Evolutionary conservation across 352 stramenopile genomes (phyloP).

Genomic region (Phytophthora cajani): DNA sequence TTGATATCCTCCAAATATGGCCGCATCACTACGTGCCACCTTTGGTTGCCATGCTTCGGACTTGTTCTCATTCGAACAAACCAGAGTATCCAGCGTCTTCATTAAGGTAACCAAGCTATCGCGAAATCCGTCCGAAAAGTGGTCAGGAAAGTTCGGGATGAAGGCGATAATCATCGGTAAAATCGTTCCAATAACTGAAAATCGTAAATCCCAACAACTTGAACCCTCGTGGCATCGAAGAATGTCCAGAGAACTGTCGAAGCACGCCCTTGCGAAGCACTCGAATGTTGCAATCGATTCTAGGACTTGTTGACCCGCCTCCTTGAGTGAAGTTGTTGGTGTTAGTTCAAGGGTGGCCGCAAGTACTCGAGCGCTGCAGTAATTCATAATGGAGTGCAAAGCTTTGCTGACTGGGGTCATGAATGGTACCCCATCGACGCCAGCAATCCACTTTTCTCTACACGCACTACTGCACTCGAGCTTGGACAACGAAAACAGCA

Average conservation of each 20-base stretch:
- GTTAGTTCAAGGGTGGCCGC: constrained; percentile 32
- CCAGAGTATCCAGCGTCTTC: constrained; percentile 35
- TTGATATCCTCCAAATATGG: constrained; percentile 52
- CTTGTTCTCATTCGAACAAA: constrained; percentile 12
- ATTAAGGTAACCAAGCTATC: constrained; percentile 37
- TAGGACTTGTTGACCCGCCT: constrained; percentile 24
- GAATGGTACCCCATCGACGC: constrained; percentile 21
- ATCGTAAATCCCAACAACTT: constrained; percentile 23
- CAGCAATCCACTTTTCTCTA: constrained; percentile 19
- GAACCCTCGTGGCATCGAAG: constrained; percentile 13
- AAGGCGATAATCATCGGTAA: constrained; percentile 54
- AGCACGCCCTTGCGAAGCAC: constrained; percentile 47
- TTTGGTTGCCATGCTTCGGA: not conserved
- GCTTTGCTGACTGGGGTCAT: constrained; percentile 49
- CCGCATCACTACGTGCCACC: constrained; percentile 4
- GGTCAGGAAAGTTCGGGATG: constrained; percentile 48
- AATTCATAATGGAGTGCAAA: constrained; percentile 56
- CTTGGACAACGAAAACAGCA: constrained; percentile 43
- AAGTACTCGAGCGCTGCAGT: constrained; percentile 51
- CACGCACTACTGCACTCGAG: constrained; percentile 34
- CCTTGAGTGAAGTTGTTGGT: constrained; percentile 24
- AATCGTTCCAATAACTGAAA: constrained; percentile 52
- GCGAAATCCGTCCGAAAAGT: constrained; percentile 38
- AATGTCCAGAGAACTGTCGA: constrained; percentile 43
- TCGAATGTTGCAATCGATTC: constrained; percentile 46